A percentile compares a stretch with the other conserved stretches of the same genome.
Evolutionary conservation across 23 red algal genomes (phyloP).

Genomic region (Gracilaria domingensis): DNA sequence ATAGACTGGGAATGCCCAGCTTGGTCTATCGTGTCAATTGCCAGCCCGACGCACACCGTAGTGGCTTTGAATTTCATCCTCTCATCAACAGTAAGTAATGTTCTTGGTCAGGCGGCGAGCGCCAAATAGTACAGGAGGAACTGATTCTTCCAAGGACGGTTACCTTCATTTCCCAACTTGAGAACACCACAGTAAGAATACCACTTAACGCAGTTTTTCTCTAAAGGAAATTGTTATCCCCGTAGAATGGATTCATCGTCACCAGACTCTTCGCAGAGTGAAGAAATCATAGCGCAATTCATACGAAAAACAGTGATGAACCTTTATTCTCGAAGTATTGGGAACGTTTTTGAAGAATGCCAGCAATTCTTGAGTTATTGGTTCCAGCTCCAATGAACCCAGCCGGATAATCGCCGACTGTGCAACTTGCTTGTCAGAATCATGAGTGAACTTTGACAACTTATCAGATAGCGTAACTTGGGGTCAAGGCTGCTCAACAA

Average conservation of each 20-base stretch:
- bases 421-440: conserved; percentile 88
- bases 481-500: conserved; percentile 87
- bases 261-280: conserved; percentile 89
- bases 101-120: conserved; percentile 82
- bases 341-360: conserved; percentile 86
- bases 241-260: conserved; percentile 84
- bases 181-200: conserved; percentile 89
- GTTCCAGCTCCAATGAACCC: conserved; percentile 90
- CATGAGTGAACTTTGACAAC: conserved; percentile 95
- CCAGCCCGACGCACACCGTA: conserved; percentile 87
- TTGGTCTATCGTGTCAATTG: conserved; percentile 96
- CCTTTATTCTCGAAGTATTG: conserved; percentile 89
- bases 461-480: conserved; percentile 82
- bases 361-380: conserved; percentile 91
- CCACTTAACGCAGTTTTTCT: conserved; percentile 78
- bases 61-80: conserved; percentile 83
- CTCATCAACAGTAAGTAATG: conserved; percentile 90
- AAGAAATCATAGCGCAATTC: conserved; percentile 91
- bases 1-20: conserved; percentile 91
- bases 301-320: conserved; percentile 79
- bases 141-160: conserved; percentile 90
- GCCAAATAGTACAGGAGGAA: conserved; percentile 90
- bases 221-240: conserved; percentile 71
- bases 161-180: conserved; percentile 79
- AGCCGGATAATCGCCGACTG: conserved; percentile 84